Evolutionary conservation across 305 asterid genomes (phyloP).

Genomic region (Petunia hybrid): DNA sequence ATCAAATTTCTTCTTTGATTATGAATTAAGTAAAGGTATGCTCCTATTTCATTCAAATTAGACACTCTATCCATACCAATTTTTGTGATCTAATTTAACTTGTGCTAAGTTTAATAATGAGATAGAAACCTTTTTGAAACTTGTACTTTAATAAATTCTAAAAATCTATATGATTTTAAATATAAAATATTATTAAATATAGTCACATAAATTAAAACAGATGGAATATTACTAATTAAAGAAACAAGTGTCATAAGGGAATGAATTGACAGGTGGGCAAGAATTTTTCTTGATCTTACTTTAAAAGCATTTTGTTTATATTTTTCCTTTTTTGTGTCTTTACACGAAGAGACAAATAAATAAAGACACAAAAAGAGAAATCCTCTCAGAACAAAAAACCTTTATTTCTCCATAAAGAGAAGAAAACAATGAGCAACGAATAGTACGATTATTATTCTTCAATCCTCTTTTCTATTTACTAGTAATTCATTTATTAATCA

Average conservation of each 20-base stretch:
- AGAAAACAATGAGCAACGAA: conserved; percentile 74
- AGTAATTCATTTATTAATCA: background rate
- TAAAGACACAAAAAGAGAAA: background rate
- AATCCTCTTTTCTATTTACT: background rate
- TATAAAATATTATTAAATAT: too few species aligned
- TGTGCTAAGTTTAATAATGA: too few species aligned
- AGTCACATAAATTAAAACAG: too few species aligned
- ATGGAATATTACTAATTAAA: too few species aligned
- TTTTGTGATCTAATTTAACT: too few species aligned
- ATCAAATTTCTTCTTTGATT: background rate
- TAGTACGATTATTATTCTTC: conserved; percentile 56
- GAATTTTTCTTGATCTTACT: background rate
- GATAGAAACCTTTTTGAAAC: too few species aligned
- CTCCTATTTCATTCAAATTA: background rate
- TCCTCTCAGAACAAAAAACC: background rate
- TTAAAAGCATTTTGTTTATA: background rate
- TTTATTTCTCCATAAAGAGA: background rate
- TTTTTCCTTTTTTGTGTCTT: background rate
- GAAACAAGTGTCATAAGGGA: background rate
- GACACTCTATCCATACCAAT: background rate
- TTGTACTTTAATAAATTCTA: too few species aligned
- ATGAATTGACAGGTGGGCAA: conserved; percentile 21
- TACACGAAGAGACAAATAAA: background rate
- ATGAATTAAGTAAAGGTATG: background rate
- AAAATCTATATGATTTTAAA: too few species aligned